Conservation (phyloP, 2,329 filamentous ascomycete genomes). For the Trichoderma oligosporum region DNA sequence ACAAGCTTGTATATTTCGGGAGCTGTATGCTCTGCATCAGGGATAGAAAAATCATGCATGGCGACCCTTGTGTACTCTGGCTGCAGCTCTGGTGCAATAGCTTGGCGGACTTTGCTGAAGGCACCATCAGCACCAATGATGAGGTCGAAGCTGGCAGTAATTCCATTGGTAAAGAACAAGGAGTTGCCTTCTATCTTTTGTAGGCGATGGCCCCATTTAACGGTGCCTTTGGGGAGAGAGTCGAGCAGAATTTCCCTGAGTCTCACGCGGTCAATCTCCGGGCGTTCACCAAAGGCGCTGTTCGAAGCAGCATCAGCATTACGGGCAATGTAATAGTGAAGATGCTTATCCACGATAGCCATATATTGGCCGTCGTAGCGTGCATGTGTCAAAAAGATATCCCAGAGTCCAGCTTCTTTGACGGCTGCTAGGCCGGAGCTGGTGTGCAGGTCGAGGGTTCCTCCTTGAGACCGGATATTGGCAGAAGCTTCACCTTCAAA, state of each 20-base stretch:
- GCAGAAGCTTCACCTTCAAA: slow-evolving; percentile 15
- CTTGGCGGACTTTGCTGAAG: slow-evolving; percentile 23
- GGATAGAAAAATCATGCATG: slow-evolving; percentile 40
- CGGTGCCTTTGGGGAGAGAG: slow-evolving; percentile 11
- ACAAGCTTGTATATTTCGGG: slow-evolving; percentile 43
- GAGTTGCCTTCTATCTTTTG: slow-evolving; percentile 5
- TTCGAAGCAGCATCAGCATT: background rate
- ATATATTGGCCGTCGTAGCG: slow-evolving; percentile 17
- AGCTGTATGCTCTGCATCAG: slow-evolving; percentile 39
- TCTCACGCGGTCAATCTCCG: slow-evolving; percentile 17
- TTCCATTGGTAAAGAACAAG: slow-evolving; percentile 9
- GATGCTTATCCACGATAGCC: slow-evolving; percentile 8
- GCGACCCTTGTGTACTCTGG: slow-evolving; percentile 47
- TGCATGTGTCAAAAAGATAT: slow-evolving; percentile 8
- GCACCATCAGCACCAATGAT: slow-evolving; percentile 26
- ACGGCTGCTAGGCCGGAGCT: slow-evolving; percentile 10
- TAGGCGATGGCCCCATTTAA: slow-evolving; percentile 13
- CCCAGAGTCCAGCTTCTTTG: slow-evolving; percentile 13
- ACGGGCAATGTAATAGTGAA: slow-evolving; percentile 8
- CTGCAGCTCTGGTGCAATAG: slow-evolving; percentile 34
- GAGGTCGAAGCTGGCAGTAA: slow-evolving; percentile 10
- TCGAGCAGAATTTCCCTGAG: slow-evolving; percentile 12
- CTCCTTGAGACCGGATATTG: slow-evolving; percentile 12
- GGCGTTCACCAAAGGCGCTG: slow-evolving; percentile 8
- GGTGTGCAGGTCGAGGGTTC: slow-evolving; percentile 13